Conservation (phyloP, 1,139 yeast genomes). For the Tardiomyces blankii region DNA sequence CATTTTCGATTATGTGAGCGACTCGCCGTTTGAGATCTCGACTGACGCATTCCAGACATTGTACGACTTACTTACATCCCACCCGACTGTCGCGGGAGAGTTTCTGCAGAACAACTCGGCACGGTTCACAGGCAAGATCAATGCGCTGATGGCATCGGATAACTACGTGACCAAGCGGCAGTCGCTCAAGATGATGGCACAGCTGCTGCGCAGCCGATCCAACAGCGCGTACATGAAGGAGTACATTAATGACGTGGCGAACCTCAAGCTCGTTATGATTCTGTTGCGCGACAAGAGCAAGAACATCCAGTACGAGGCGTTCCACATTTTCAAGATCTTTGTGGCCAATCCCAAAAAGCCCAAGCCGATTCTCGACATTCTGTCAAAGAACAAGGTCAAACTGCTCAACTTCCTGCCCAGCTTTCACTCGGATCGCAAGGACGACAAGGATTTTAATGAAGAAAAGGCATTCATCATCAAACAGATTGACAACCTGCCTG, state of each 20-base stretch:
- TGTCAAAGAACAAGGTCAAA: slow-evolving; percentile 72
- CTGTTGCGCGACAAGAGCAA: slow-evolving; percentile 80
- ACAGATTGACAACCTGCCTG: slow-evolving; percentile 50
- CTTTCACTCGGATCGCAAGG: slow-evolving; percentile 40
- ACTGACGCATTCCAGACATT: slow-evolving; percentile 70
- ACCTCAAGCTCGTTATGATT: slow-evolving; percentile 77
- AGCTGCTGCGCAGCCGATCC: slow-evolving; percentile 61
- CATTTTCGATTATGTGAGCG: slow-evolving; percentile 66
- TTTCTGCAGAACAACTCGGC: slow-evolving; percentile 40
- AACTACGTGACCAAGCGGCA: slow-evolving; percentile 92
- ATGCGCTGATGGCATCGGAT: slow-evolving; percentile 56
- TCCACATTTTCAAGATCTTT: slow-evolving; percentile 82
- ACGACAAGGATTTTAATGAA: slow-evolving; percentile 59
- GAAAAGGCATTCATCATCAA: slow-evolving; percentile 74
- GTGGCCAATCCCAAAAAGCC: slow-evolving; percentile 91
- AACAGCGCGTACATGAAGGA: slow-evolving; percentile 64
- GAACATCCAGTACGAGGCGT: slow-evolving; percentile 81
- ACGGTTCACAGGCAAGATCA: slow-evolving; percentile 49
- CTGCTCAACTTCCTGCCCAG: slow-evolving; percentile 66
- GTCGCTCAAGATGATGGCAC: slow-evolving; percentile 66
- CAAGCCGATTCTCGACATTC: slow-evolving; percentile 66
- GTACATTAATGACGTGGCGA: slow-evolving; percentile 72
- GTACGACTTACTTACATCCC: slow-evolving; percentile 54
- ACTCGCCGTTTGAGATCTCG: slow-evolving; percentile 75
- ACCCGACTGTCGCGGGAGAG: slow-evolving; percentile 41